Percentiles rank a stretch among this genome's conserved stretches.
Evolutionary conservation across 2,329 filamentous ascomycete species (phyloP).

Genomic region (Teratosphaeria viscida): DNA sequence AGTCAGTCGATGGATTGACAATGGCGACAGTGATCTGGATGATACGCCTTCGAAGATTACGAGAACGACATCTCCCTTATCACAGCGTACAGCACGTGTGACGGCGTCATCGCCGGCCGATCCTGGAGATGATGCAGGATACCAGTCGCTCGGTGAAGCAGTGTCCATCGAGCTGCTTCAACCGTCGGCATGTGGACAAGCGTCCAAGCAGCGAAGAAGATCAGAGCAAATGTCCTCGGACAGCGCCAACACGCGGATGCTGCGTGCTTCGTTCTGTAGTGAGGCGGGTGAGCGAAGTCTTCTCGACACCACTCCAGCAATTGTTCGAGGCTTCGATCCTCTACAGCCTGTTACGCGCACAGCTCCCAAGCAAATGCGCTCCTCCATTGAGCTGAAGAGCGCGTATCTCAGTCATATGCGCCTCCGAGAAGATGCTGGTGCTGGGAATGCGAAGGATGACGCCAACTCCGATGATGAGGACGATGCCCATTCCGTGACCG

Average conservation of each 20-base stretch:
- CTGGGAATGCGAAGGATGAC: not conserved
- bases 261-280: conserved; percentile 22
- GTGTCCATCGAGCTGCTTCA: conserved; percentile 5
- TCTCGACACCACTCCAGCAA: conserved; percentile 13
- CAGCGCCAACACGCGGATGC: conserved; percentile 23
- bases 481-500: conserved; percentile 6
- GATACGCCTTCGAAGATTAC: conserved; percentile 22
- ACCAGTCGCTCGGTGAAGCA: conserved; percentile 15
- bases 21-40: conserved; percentile 12
- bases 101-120: not conserved
- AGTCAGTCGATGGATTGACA: conserved; percentile 28
- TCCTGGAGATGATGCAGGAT: conserved; percentile 3
- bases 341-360: conserved; percentile 14
- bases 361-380: conserved; percentile 20
- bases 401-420: conserved; percentile 15
- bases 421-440: conserved; percentile 7
- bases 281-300: conserved; percentile 16
- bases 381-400: conserved; percentile 19
- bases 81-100: conserved; percentile 2
- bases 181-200: not conserved
- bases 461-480: conserved; percentile 8
- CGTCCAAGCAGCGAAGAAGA: not conserved
- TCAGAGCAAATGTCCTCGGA: conserved; percentile 14
- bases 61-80: conserved; percentile 13
- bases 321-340: conserved; percentile 12